These are phyloP conservation scores for Penicillium dipodomyicola DNA, from an alignment of 495 filamentous ascomycete species.

Conservation along the genomic window DNA sequence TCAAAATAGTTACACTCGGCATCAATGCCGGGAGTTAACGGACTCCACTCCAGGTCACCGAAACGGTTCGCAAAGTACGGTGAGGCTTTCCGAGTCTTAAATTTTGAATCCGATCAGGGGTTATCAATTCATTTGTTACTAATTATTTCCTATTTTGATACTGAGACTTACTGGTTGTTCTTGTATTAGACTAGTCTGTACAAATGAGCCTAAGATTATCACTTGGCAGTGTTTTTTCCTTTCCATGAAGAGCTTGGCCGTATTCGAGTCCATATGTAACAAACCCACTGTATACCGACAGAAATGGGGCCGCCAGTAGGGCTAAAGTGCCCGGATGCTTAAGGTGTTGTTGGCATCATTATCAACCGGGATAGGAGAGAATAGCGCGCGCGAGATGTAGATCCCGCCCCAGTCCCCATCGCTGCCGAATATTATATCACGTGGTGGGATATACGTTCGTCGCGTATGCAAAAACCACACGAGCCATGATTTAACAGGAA, in stretches of 20 bases:
- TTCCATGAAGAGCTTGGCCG: slow-evolving; percentile 8
- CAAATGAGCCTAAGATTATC: background rate
- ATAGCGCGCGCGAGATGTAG: slow-evolving; percentile 15
- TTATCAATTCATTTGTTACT: background rate
- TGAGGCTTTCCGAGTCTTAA: slow-evolving; percentile 21
- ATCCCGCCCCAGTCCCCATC: slow-evolving; percentile 15
- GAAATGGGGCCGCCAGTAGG: slow-evolving; percentile 4
- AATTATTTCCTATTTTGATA: background rate
- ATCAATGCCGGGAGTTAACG: slow-evolving; percentile 24
- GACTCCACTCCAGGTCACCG: slow-evolving; percentile 19
- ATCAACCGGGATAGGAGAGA: slow-evolving; percentile 5
- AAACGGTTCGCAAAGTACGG: slow-evolving; percentile 26
- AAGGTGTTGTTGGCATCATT: background rate
- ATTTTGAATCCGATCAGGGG: slow-evolving; percentile 8
- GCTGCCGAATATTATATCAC: slow-evolving; percentile 12
- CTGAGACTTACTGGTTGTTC: background rate
- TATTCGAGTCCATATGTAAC: background rate
- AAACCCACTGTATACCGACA: slow-evolving; percentile 1
- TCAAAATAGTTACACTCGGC: slow-evolving; percentile 16
- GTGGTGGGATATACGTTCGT: background rate
- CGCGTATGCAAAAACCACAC: background rate
- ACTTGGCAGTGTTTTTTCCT: background rate
- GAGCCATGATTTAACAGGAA: background rate
- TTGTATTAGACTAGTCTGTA: background rate
- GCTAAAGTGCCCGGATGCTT: slow-evolving; percentile 7